Evolutionary conservation across 257 asterid genomes (phyloP), one percentile per base, ranked within the genome.

Genomic region (Eucommia ulmoides): DNA sequence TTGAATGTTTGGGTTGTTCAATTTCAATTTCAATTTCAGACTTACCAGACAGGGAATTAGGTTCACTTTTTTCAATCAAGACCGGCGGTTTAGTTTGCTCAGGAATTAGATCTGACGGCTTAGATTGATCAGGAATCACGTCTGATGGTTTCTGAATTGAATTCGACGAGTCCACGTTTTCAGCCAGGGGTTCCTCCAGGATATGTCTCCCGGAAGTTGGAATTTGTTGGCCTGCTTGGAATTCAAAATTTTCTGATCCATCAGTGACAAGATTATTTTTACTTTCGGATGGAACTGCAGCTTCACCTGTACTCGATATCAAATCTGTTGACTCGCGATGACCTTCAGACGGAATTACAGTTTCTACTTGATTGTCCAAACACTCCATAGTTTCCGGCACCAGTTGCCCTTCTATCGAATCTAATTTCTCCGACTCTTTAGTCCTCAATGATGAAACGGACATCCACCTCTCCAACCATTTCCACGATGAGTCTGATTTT

Each of bases 401-500:
- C 59, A 24, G 62, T 42, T 52, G 62, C 41, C 56, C 71, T 2
- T 23, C 33, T 50, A 51, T 7, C 19, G 42, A 38, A 48, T 38
- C 70, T 2, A 42, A 22, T 22, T 35, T 42, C 14, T 42, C 68
- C 29, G 63, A 66, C 60, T 52, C 71, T 42, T 74, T 75, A 18
- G 49, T 54, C 62, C 68, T 74, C 41, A 64, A 69, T 0, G 89
- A 64, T 59, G 95, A 72, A 59, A 62, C 86, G 45, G 94, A 54
- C 80, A 83, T 83, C 99, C 99, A 86, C 61, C 95, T 74, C 75
- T 83, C 96, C 51, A 91, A 68, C 99, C 99, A 91, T 70, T 64
- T 70, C 99, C 99, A 91, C 62, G 95, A 69, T 2, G 94, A 73
- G 70, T 91, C 96, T 0, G 94, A 65, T 58, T 79, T 83, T 29